Percentiles rank a stretch among this genome's conserved stretches.
phyloP scores from a whole-genome alignment of 2,329 filamentous ascomycete species.

The Aureobasidium sp. region DNA sequence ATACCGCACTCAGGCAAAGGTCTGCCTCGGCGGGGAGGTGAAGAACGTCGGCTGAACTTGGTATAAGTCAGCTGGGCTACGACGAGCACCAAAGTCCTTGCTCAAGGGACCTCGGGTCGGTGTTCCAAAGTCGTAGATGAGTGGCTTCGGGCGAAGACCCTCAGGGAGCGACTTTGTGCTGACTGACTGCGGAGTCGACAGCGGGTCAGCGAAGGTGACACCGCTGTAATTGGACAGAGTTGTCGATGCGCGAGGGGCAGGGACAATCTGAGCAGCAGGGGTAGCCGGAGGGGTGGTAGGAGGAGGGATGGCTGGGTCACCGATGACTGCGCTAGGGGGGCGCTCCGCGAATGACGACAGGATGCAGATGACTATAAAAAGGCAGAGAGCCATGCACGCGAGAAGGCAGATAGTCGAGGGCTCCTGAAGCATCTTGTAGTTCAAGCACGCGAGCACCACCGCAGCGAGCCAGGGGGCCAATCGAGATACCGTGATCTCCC shows the following conservation, averaged over 20 bases:
- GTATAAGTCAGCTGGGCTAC: background rate
- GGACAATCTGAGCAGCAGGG: background rate
- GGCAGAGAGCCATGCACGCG: background rate
- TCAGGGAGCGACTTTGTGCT: background rate
- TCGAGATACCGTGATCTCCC: background rate
- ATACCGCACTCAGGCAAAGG: background rate
- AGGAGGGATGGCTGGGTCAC: background rate
- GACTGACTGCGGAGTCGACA: background rate
- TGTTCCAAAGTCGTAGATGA: background rate
- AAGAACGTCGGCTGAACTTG: background rate
- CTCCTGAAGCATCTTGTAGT: background rate
- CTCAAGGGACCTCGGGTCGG: background rate
- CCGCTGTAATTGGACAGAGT: background rate
- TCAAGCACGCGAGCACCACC: background rate
- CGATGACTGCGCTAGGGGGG: background rate
- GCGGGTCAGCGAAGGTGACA: background rate
- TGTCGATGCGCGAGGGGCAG: background rate
- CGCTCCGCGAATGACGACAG: background rate
- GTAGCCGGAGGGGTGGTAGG: background rate
- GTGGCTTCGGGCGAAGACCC: background rate
- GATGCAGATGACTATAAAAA: background rate
- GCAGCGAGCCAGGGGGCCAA: background rate
- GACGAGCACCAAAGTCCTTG: slow-evolving; percentile 3
- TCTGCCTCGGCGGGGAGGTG: background rate
- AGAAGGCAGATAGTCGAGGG: background rate